Evolutionary conservation across 192 early-diverging fungal species (phyloP).

Genomic region (Phycomyces nitens): DNA sequence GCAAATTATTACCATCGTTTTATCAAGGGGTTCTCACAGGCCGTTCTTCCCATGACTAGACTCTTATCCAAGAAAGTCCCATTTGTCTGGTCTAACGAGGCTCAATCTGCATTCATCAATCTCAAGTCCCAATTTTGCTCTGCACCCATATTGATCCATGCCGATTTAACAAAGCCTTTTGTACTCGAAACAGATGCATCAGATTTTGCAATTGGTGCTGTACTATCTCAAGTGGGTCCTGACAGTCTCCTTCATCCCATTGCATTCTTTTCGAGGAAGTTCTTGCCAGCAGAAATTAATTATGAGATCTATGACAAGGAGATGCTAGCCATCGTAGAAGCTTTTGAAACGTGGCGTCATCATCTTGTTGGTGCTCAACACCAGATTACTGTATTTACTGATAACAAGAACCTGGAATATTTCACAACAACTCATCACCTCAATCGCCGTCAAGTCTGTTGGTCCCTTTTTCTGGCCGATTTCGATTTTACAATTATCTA

Average conservation of each 20-base stretch:
- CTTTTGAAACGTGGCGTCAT: slow-evolving; percentile 33
- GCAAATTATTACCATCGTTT: slow-evolving; percentile 31
- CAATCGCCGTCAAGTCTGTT: slow-evolving; percentile 39
- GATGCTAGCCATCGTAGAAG: slow-evolving; percentile 30
- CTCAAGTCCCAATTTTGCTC: too few relatives aligned
- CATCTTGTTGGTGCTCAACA: slow-evolving; percentile 23
- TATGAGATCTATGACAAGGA: slow-evolving; percentile 45
- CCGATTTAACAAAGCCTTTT: background rate
- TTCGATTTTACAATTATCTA: too few relatives aligned
- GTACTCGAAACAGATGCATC: slow-evolving; percentile 19
- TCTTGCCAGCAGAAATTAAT: too few relatives aligned
- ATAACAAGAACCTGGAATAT: slow-evolving; percentile 40
- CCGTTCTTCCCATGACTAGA: slow-evolving; percentile 9
- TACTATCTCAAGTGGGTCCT: too few relatives aligned
- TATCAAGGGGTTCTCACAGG: slow-evolving; percentile 15
- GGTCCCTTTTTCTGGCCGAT: slow-evolving; percentile 16
- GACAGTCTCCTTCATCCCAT: too few relatives aligned
- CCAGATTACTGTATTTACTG: slow-evolving; percentile 20
- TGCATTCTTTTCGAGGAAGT: too few relatives aligned
- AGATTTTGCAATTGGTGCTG: slow-evolving; percentile 11
- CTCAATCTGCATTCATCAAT: background rate
- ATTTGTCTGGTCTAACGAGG: background rate
- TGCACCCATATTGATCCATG: background rate
- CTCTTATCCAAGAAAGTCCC: slow-evolving; percentile 8
- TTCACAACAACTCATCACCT: slow-evolving; percentile 26